Conservation (phyloP, 257 asterid species). For the Nicotiana knightiana region DNA sequence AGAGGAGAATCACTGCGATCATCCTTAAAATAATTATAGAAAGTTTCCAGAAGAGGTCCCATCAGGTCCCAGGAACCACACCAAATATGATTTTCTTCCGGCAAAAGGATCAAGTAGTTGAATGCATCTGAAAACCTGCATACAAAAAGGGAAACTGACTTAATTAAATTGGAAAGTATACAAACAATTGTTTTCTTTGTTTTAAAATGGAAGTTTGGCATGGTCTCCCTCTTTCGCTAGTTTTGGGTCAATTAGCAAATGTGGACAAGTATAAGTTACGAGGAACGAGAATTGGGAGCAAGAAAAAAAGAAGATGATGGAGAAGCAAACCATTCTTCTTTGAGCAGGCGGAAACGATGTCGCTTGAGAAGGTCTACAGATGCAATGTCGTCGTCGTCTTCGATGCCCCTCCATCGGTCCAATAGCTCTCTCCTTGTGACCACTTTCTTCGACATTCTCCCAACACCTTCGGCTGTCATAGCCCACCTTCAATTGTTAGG, state of each 20-base stretch:
- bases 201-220: no score
- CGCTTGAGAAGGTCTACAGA: conserved; percentile 43
- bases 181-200: no score
- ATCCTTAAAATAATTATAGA: conserved; percentile 71
- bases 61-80: conserved; percentile 80
- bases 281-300: neutral
- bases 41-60: conserved; percentile 96
- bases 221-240: no score
- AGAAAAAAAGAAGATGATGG: neutral
- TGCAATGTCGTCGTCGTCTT: conserved; percentile 38
- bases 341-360: conserved; percentile 69
- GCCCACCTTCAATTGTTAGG: neutral
- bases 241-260: neutral
- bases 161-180: no score
- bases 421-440: conserved; percentile 53
- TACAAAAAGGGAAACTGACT: neutral
- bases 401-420: conserved; percentile 83
- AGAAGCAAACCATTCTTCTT: conserved; percentile 66
- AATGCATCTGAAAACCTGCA: conserved; percentile 94
- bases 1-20: conserved; percentile 69
- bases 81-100: conserved; percentile 72
- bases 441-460: conserved; percentile 42
- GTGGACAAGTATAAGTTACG: no score
- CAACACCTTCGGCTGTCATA: neutral
- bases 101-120: conserved; percentile 60